Base-by-base conservation (phyloP, 2,329 filamentous ascomycete genomes). In the Pseudopyricularia javanii region DNA sequence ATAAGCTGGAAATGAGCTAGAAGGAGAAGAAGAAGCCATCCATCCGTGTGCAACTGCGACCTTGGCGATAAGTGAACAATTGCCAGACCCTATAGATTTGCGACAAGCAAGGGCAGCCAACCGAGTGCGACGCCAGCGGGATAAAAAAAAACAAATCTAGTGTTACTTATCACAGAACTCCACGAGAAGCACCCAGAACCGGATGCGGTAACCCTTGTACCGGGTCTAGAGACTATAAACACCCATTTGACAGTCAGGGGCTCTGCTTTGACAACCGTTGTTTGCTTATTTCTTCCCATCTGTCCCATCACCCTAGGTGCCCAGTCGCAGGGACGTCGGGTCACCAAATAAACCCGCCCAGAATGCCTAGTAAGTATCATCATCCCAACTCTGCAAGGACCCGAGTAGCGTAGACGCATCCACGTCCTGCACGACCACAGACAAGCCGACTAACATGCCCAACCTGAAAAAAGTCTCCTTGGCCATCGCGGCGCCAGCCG, bases 401-500 rank as follows among this genome's bases (percentile, higher is more conserved):
- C 24, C 4, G 17, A n/a, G 20, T 43, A 7, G 32, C 7, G 32
- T 7, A 33, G 12, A 7, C 12, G 7, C 32, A 7, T 40, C 20
- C n/a, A 17, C 6, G 35, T 40, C 35, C n/a, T 17, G 35, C n/a
- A 40, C n/a, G n/a, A n/a, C n/a, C n/a, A n/a, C n/a, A n/a, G n/a
- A n/a, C n/a, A n/a, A n/a, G n/a, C n/a, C n/a, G n/a, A n/a, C n/a
- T 40, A 40, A 40, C 11, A 40, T 20, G 20, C 8, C 15, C n/a
- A 40, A 40, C 3, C 8, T 37, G n/a, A 20, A 40, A 37, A 43
- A 43, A 80, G 75, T 79, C 43, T 76, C 80, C 47, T 66, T 82
- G 22, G 65, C 71, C 22, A 56, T 81, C 49, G 72, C 80, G 7
- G 70, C 76, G 28, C 81, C 85, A 17, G 83, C 83, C 15, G 76